Percentiles rank a stretch among this genome's conserved stretches.
Evolutionary conservation across 164 flowering plant species (phyloP).

Genomic region (Tetrastigma voinierianum): DNA sequence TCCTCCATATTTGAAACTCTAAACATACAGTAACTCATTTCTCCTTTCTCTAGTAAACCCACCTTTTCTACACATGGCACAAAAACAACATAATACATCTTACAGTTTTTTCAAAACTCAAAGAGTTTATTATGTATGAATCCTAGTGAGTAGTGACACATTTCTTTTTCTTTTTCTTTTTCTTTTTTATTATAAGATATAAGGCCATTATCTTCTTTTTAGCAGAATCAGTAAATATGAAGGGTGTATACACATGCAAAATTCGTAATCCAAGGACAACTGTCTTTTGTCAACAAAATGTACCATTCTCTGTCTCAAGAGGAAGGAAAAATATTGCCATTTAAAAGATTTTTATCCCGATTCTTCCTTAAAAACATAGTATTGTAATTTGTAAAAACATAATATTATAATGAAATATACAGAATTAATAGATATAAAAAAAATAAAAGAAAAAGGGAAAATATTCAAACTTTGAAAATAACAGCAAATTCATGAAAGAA

Average conservation of each 20-base stretch:
- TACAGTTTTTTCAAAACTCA: not conserved
- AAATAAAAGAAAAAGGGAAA: too few relatives aligned
- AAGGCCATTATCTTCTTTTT: constrained; percentile 6
- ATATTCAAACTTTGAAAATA: too few relatives aligned
- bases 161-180: not conserved
- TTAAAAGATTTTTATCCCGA: too few relatives aligned
- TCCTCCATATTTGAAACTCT: constrained; percentile 1
- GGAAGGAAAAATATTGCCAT: too few relatives aligned
- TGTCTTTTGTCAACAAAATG: constrained; percentile 18
- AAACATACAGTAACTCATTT: constrained; percentile 21
- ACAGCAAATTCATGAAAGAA: too few relatives aligned
- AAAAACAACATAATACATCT: constrained; percentile 1
- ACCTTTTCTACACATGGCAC: not conserved
- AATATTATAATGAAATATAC: too few relatives aligned
- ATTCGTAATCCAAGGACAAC: constrained; percentile 21
- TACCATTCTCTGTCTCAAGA: constrained; percentile 18
- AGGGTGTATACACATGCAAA: constrained; percentile 5
- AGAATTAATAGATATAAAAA: too few relatives aligned
- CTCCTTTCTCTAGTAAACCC: constrained; percentile 23
- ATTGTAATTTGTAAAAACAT: too few relatives aligned
- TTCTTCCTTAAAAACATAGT: too few relatives aligned
- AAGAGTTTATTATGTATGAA: not conserved
- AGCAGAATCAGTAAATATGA: constrained; percentile 9
- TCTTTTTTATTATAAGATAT: constrained; percentile 4
- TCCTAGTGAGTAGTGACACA: not conserved